A percentile compares a stretch with the other conserved stretches of the same genome.
These are phyloP conservation scores for Pleurotus cornucopiae DNA, from an alignment of 768 basidiomycete species.

Conservation along the genomic window DNA sequence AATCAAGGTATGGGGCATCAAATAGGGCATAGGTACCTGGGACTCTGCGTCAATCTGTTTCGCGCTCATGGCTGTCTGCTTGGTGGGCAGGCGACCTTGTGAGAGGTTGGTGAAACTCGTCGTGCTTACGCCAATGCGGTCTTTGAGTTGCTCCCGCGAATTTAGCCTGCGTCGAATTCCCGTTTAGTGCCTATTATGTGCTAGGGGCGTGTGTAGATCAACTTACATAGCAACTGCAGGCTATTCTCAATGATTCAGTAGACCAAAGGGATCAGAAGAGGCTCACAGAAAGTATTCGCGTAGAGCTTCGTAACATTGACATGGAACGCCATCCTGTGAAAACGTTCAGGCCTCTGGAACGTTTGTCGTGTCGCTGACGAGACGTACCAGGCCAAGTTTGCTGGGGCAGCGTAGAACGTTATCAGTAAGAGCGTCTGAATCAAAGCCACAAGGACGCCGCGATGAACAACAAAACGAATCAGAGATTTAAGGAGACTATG, in stretches of 20 bases:
- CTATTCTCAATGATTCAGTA: neutral
- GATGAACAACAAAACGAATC: constrained; percentile 35
- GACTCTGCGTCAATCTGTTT: constrained; percentile 6
- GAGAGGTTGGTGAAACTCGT: constrained; percentile 2
- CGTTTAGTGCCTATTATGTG: neutral
- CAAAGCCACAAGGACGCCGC: constrained; percentile 39
- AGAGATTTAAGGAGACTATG: constrained; percentile 34
- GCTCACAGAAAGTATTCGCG: constrained; percentile 47
- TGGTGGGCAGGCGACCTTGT: neutral
- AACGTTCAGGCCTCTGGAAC: neutral
- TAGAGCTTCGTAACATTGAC: constrained; percentile 45
- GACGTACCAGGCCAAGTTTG: constrained; percentile 32
- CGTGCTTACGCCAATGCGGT: constrained; percentile 11
- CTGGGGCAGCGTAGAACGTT: constrained; percentile 34
- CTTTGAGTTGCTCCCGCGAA: constrained; percentile 15
- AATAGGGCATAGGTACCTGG: neutral
- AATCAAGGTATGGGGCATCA: neutral
- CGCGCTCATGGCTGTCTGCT: constrained; percentile 6
- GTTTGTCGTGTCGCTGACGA: neutral
- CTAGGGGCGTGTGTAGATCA: neutral
- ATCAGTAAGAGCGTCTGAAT: constrained; percentile 37
- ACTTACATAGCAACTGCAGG: constrained; percentile 29
- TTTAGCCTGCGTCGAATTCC: constrained; percentile 16
- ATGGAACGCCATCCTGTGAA: constrained; percentile 39
- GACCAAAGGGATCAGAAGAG: constrained; percentile 14